Evolutionary conservation across 371 early-diverging fungal species (phyloP).

Genomic region (Syncephalastrum racemosum): DNA sequence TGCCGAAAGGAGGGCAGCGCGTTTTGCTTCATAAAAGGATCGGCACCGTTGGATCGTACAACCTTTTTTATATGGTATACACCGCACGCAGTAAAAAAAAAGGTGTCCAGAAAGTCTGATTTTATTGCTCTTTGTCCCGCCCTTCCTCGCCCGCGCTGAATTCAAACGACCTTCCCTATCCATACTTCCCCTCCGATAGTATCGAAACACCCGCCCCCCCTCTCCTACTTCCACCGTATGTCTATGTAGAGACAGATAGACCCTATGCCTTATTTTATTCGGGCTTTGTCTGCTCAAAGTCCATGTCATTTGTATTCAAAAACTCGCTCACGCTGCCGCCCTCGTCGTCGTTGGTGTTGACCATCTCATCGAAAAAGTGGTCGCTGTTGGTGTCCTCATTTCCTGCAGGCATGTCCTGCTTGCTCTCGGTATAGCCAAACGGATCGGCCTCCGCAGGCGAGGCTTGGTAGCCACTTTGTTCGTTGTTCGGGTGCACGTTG

Average conservation of each 20-base stretch:
- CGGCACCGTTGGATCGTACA: no score
- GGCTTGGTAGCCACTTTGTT: neutral
- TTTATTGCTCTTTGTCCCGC: no score
- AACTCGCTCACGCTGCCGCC: constrained; percentile 43
- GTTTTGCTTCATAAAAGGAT: constrained; percentile 20
- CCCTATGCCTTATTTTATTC: constrained; percentile 1
- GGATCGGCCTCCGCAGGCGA: neutral
- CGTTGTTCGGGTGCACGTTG: neutral
- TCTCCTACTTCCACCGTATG: no score
- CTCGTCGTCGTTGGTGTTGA: constrained; percentile 40
- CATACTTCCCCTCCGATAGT: no score
- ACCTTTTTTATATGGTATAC: no score
- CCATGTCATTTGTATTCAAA: constrained; percentile 27
- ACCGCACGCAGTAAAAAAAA: no score
- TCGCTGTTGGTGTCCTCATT: constrained; percentile 26
- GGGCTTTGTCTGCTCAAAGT: constrained; percentile 18
- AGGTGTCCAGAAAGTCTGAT: no score
- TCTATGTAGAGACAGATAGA: no score
- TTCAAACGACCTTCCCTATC: no score
- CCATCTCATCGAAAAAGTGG: constrained; percentile 46
- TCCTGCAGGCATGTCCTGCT: neutral
- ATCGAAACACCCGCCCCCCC: no score
- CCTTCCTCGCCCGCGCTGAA: no score
- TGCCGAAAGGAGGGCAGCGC: constrained; percentile 31
- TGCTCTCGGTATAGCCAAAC: constrained; percentile 3